phyloP scores from a whole-genome alignment of 2,329 filamentous ascomycete genomes.

The Aquanectria penicillioides region DNA sequence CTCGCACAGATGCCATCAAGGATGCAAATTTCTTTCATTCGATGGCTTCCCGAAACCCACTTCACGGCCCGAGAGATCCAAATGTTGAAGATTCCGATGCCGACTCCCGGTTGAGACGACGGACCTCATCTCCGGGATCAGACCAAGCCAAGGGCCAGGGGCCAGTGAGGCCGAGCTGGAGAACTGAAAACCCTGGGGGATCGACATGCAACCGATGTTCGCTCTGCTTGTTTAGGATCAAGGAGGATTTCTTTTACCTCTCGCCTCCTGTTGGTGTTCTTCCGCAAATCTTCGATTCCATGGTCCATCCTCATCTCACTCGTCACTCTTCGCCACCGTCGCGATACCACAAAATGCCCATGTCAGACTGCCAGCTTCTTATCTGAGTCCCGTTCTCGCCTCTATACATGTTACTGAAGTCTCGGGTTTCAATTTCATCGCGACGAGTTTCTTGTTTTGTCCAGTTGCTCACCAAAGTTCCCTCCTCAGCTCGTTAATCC shows the following conservation, averaged over 20 bases:
- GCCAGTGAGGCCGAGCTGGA: too few relatives aligned
- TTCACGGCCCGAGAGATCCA: not conserved
- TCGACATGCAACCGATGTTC: constrained; percentile 1
- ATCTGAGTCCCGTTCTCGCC: constrained; percentile 19
- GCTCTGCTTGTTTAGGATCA: not conserved
- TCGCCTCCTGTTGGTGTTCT: constrained; percentile 26
- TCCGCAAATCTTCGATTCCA: constrained; percentile 22
- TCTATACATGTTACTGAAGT: not conserved
- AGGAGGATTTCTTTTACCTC: not conserved
- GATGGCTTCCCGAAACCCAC: not conserved
- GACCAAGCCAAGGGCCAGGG: not conserved
- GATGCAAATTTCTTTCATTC: not conserved
- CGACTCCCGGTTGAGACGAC: not conserved
- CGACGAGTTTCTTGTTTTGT: not conserved
- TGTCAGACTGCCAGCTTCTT: constrained; percentile 14
- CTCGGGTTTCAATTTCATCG: not conserved
- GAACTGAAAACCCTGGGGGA: not conserved
- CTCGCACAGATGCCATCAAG: not conserved
- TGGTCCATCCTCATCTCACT: constrained; percentile 26
- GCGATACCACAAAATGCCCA: constrained; percentile 18
- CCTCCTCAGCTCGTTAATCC: too few relatives aligned
- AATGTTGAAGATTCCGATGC: not conserved
- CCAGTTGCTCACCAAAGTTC: not conserved
- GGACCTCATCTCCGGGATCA: constrained; percentile 6
- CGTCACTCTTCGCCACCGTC: not conserved